Percentiles rank a stretch among this genome's conserved stretches.
phyloP scores from a whole-genome alignment of 306 rosid species.

The Neltuma alba region DNA sequence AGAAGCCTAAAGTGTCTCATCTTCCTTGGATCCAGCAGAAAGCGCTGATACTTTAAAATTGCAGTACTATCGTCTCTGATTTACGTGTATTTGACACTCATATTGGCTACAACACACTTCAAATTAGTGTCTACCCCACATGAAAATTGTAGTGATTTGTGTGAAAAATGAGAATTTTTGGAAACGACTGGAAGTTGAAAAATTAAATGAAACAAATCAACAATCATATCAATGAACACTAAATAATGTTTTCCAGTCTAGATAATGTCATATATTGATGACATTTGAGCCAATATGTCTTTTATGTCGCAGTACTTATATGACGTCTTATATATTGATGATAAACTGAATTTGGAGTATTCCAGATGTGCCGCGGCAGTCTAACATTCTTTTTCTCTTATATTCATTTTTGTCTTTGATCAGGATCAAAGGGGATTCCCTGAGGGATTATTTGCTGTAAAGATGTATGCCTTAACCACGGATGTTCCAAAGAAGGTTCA shows the following conservation, averaged over 20 bases:
- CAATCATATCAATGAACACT: neutral
- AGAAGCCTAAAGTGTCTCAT: slow-evolving; percentile 1
- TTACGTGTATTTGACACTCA: neutral
- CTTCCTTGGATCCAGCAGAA: neutral
- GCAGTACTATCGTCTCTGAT: neutral
- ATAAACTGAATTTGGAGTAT: neutral
- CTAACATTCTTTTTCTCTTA: neutral
- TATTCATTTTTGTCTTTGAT: slow-evolving; percentile 16
- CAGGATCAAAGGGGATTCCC: slow-evolving; percentile 97
- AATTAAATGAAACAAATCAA: neutral
- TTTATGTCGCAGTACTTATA: neutral
- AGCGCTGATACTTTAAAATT: neutral
- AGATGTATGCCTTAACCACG: slow-evolving; percentile 81
- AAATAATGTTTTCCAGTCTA: neutral
- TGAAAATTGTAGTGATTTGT: neutral
- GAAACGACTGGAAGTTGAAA: neutral
- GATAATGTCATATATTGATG: neutral
- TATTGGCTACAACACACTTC: neutral
- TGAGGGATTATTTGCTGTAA: slow-evolving; percentile 74
- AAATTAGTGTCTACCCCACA: neutral
- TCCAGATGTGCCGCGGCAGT: neutral
- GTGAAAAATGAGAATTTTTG: neutral
- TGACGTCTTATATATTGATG: neutral
- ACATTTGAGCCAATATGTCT: neutral
- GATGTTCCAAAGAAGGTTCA: slow-evolving; percentile 69